Evolutionary conservation across 2,329 filamentous ascomycete genomes (phyloP).

Genomic region (Verticillium nubilum): DNA sequence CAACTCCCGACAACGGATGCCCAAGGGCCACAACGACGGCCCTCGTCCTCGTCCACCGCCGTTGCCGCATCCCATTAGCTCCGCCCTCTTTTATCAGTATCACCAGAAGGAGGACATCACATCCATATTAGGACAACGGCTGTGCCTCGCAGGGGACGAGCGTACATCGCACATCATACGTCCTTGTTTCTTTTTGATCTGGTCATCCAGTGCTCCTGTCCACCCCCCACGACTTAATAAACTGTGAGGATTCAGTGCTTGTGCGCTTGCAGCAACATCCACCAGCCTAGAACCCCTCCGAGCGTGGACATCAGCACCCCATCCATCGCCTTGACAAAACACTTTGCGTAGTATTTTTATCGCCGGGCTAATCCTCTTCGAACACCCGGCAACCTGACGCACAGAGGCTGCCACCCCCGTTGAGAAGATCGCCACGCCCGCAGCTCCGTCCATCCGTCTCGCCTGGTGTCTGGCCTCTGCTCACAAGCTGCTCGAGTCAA

Average conservation of each 20-base stretch:
- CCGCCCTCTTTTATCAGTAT: background rate
- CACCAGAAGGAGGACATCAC: background rate
- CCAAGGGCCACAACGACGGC: background rate
- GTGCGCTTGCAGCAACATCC: background rate
- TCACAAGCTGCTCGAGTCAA: constrained; percentile 17
- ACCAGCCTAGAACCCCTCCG: background rate
- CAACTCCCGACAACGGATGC: background rate
- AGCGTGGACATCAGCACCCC: background rate
- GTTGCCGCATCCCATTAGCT: background rate
- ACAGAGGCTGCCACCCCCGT: constrained; percentile 8
- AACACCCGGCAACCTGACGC: constrained; percentile 10
- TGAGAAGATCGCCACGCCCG: constrained; percentile 13
- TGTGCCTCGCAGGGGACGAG: background rate
- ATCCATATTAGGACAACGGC: background rate
- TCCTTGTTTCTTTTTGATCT: background rate
- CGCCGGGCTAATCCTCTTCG: constrained; percentile 10
- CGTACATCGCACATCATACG: background rate
- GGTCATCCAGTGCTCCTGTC: background rate
- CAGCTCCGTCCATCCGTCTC: constrained; percentile 6
- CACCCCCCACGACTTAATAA: background rate
- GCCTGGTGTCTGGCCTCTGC: constrained; percentile 14
- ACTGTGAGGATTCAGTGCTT: background rate
- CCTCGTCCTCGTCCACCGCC: background rate
- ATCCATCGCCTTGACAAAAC: background rate
- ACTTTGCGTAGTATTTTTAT: constrained; percentile 6